These are phyloP conservation scores for Apiotrichum sp. DNA, from an alignment of 1,284 basidiomycete species.

Conservation along the genomic window DNA sequence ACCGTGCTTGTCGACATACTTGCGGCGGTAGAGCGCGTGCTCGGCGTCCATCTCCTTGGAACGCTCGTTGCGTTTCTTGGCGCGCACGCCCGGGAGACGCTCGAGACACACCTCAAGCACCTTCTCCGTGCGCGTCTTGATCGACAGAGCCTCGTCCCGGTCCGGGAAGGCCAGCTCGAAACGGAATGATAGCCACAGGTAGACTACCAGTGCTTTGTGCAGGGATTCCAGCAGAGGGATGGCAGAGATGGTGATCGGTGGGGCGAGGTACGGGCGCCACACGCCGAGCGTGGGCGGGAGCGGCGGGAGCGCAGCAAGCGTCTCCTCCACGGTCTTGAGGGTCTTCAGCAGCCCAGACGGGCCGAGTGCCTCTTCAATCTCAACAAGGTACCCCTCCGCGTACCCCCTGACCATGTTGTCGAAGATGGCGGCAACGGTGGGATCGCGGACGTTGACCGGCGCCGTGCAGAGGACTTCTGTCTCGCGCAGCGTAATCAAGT, in stretches of 20 bases:
- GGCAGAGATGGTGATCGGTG: slow-evolving; percentile 31
- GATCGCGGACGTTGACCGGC: slow-evolving; percentile 51
- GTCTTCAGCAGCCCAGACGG: slow-evolving; percentile 48
- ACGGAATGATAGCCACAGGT: slow-evolving; percentile 83
- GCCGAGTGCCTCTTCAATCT: slow-evolving; percentile 42
- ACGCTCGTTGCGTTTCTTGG: slow-evolving; percentile 18
- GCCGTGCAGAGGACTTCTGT: slow-evolving; percentile 50
- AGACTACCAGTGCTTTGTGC: slow-evolving; percentile 74
- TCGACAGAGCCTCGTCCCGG: slow-evolving; percentile 50
- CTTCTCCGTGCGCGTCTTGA: slow-evolving; percentile 64
- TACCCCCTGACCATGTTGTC: slow-evolving; percentile 43
- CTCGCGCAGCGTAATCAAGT: slow-evolving; percentile 52
- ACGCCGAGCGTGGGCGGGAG: slow-evolving; percentile 12
- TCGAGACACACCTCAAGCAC: slow-evolving; percentile 56
- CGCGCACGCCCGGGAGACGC: slow-evolving; percentile 36
- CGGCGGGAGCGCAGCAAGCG: slow-evolving; percentile 33
- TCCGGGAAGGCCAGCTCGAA: slow-evolving; percentile 66
- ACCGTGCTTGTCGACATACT: slow-evolving; percentile 7
- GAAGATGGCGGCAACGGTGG: slow-evolving; percentile 43
- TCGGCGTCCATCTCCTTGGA: slow-evolving; percentile 3
- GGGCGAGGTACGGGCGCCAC: slow-evolving; percentile 6
- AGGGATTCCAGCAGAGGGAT: slow-evolving; percentile 62
- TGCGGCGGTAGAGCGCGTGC: slow-evolving; percentile 6
- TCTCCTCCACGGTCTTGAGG: slow-evolving; percentile 50
- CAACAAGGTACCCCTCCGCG: slow-evolving; percentile 42